Evolutionary conservation across 306 rosid species (phyloP).

Genomic region (Cyclanthera cordifolia): DNA sequence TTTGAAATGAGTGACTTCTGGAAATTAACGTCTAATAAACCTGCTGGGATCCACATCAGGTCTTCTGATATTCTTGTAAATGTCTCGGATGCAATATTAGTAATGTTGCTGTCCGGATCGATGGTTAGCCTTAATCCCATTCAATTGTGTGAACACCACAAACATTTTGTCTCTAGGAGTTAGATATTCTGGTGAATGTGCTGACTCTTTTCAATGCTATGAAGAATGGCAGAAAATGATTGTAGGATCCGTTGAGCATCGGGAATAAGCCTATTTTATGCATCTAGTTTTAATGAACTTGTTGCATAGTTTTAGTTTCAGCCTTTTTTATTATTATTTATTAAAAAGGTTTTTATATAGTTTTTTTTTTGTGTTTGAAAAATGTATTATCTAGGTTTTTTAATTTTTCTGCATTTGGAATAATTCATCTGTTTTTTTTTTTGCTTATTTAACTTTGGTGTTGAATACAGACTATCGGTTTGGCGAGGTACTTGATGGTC

Average conservation of each 20-base stretch:
- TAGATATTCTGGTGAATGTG: neutral
- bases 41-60: neutral
- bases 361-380: neutral
- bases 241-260: neutral
- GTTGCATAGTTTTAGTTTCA: neutral
- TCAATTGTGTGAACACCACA: no score
- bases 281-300: neutral
- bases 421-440: neutral
- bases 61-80: neutral
- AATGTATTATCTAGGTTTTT: neutral
- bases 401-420: constrained; percentile 3
- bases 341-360: neutral
- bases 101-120: no score
- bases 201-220: neutral
- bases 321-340: neutral
- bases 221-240: neutral
- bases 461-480: constrained; percentile 58
- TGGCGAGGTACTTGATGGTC: constrained; percentile 89
- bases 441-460: constrained; percentile 19
- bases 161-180: no score
- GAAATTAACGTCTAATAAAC: neutral
- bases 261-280: no score
- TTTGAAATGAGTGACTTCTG: neutral
- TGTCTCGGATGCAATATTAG: neutral
- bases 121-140: no score